Evolutionary conservation across 139 green algal species (phyloP).

Genomic region (Pseudopediastrum boryanum): DNA sequence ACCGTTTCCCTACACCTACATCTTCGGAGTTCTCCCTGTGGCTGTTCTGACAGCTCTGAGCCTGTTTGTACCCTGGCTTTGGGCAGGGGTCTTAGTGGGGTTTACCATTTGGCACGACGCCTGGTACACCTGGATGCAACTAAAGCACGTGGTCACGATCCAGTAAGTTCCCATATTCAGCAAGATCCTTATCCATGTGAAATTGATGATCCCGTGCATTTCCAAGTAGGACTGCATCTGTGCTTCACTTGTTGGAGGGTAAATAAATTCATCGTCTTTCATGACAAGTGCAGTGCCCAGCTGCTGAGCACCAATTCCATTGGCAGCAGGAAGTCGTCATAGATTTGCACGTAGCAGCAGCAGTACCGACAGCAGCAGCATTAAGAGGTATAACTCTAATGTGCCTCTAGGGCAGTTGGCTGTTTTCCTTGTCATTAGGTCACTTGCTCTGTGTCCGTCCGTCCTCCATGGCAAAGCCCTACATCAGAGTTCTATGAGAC

Average conservation of each 20-base stretch:
- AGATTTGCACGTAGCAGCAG: no score
- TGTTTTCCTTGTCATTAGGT: no score
- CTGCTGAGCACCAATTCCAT: neutral
- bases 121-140: neutral
- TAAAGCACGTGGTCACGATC: neutral
- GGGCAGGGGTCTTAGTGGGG: neutral
- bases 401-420: no score
- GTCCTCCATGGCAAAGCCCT: no score
- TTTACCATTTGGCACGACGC: constrained; percentile 15
- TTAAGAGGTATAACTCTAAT: no score
- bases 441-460: no score
- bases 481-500: no score
- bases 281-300: neutral
- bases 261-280: neutral
- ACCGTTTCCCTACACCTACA: neutral
- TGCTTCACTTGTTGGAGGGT: neutral
- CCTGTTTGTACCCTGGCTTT: neutral
- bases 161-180: constrained; percentile 3
- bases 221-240: neutral
- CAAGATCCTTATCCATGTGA: neutral
- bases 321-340: neutral
- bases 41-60: neutral
- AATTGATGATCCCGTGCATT: neutral
- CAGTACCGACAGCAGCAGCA: no score
- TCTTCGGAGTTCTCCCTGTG: constrained; percentile 3